Base-by-base conservation (phyloP, 1,284 basidiomycete species). In the Cystobasidium sp. region DNA sequence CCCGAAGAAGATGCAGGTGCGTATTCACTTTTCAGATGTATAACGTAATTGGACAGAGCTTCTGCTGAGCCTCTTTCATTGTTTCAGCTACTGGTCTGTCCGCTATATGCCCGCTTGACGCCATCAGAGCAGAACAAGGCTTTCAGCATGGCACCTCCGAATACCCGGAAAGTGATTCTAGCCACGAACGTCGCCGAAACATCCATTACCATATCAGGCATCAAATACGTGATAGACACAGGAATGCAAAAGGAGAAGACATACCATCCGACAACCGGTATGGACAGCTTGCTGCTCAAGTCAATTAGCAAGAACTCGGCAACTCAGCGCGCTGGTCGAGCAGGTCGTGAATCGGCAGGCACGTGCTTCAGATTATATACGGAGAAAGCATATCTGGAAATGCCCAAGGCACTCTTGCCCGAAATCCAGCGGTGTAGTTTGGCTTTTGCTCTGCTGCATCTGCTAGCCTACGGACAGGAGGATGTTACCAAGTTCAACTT, bases 121-220 rank as follows among this genome's bases (percentile, higher is more conserved):
- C 88, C 90, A 8, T 85, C 86, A 10, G 88, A 91, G 74, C 94
- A 96, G 83, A 84, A 88, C 61, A 89, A 88, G 81, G 92, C 92
- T 76, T 97, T 97, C 82, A 82, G 84, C 0, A 84, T 88, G 0
- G 85, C 92, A 0, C 89, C 92, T 2, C 81, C 87, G 0, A 86
- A 89, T 65, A 89, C 88, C 0, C 88, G 96, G 61, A 94, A 97
- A 81, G 91, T 95, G 80, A 93, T 98, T 73, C 86, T 99, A 39
- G 91, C 94, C 0, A 97, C 94, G 16, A 97, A 97, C 82, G 94
- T 97, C 67, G 94, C 96, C n/a, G 96, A 99, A 83, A 99, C 97
- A 0, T 94, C 92, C 24, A 92, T 99, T 82, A 99, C 96, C 4
- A 97, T 99, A 79, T 94, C 95, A 5, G 95, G 95, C 1, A 90